phyloP scores from a whole-genome alignment of 2,329 filamentous ascomycete species.

The Paraphaeosphaeria minitans region DNA sequence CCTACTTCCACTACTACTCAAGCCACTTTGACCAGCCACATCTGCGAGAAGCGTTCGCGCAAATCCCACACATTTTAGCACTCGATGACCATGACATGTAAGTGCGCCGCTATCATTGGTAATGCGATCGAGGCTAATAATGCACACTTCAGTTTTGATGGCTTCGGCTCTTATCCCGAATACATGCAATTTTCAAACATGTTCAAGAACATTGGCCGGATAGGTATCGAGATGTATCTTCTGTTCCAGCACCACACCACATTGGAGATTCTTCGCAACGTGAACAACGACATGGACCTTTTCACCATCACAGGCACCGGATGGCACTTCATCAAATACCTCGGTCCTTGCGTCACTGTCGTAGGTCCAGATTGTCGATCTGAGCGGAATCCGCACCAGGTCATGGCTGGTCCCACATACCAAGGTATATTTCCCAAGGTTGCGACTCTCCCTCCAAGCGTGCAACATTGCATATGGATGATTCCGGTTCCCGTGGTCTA shows the following conservation, averaged over 20 bases:
- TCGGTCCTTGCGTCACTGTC: conserved; percentile 88
- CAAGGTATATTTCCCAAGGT: conserved; percentile 97
- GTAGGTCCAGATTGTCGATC: conserved; percentile 91
- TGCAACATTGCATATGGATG: conserved; percentile 98
- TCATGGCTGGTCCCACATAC: conserved; percentile 95
- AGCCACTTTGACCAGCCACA: conserved; percentile 98
- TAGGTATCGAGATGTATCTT: conserved; percentile 97
- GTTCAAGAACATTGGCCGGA: conserved; percentile 96
- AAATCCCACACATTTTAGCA: conserved; percentile 91
- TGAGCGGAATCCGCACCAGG: conserved; percentile 86
- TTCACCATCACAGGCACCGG: conserved; percentile 97
- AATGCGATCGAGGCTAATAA: conserved; percentile 14
- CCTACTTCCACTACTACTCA: conserved; percentile 98
- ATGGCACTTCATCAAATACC: conserved; percentile 98
- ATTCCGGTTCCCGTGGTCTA: conserved; percentile 89
- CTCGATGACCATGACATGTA: conserved; percentile 98
- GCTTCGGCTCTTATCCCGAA: conserved; percentile 94
- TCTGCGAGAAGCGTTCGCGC: conserved; percentile 91
- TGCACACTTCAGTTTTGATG: conserved; percentile 78
- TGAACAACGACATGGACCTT: conserved; percentile 84
- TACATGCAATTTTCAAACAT: conserved; percentile 98
- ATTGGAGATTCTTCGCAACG: conserved; percentile 86
- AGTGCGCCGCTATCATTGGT: conserved; percentile 51
- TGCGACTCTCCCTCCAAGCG: conserved; percentile 83
- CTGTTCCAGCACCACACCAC: conserved; percentile 99